A percentile compares a stretch with the other conserved stretches of the same genome.
Evolutionary conservation across 371 early-diverging fungal species (phyloP).

Genomic region (Blastocladiella emersonii): DNA sequence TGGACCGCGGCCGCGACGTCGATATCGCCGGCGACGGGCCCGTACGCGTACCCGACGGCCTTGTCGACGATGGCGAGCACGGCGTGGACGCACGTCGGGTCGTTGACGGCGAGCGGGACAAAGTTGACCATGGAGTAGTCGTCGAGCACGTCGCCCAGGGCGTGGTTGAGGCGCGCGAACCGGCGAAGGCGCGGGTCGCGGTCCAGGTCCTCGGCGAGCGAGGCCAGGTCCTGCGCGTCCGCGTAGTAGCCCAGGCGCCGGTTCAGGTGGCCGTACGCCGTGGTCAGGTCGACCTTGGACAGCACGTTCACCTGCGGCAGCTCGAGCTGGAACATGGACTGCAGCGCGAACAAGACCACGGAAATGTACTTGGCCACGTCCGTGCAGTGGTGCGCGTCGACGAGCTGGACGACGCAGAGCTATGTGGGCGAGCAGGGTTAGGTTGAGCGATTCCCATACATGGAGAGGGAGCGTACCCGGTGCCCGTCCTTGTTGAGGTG

Average conservation of each 20-base stretch:
- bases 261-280: slow-evolving; percentile 47
- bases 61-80: slow-evolving; percentile 42
- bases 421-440: slow-evolving; percentile 3
- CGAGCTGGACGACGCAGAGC: slow-evolving; percentile 31
- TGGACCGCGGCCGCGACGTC: neutral
- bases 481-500: slow-evolving; percentile 55
- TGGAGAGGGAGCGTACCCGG: slow-evolving; percentile 37
- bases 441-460: no score
- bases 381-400: slow-evolving; percentile 34
- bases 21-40: slow-evolving; percentile 9
- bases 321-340: slow-evolving; percentile 38
- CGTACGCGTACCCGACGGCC: slow-evolving; percentile 84
- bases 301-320: slow-evolving; percentile 38
- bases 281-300: slow-evolving; percentile 39
- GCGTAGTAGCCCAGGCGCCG: slow-evolving; percentile 89
- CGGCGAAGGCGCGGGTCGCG: slow-evolving; percentile 42
- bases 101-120: slow-evolving; percentile 67
- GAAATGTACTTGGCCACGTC: slow-evolving; percentile 35
- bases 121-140: slow-evolving; percentile 84
- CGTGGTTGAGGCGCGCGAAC: slow-evolving; percentile 59
- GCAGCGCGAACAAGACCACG: slow-evolving; percentile 25
- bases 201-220: slow-evolving; percentile 52
- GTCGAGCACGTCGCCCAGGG: slow-evolving; percentile 75
- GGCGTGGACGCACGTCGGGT: slow-evolving; percentile 1
- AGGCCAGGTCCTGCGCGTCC: slow-evolving; percentile 76